Evolutionary conservation across 1,139 yeast species (phyloP).

Genomic region (Protomyces gravidus): DNA sequence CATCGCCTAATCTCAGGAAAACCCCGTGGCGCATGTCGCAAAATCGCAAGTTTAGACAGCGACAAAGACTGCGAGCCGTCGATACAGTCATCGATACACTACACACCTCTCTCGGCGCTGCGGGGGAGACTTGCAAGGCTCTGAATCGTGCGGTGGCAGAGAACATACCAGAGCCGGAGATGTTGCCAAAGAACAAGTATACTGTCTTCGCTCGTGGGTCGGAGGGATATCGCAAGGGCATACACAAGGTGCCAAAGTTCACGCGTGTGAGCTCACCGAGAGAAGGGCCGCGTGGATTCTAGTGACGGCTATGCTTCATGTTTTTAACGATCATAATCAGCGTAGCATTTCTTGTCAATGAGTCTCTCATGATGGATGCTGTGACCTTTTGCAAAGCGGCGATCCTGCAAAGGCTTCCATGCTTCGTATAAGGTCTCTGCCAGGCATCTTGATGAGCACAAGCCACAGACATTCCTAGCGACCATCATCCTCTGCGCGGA

Average conservation of each 20-base stretch:
- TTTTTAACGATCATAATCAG: too few species aligned
- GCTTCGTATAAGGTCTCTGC: background rate
- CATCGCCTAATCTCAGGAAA: constrained; percentile 44
- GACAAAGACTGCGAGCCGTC: constrained; percentile 74
- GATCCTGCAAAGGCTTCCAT: too few species aligned
- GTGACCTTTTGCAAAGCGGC: too few species aligned
- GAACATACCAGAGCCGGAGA: constrained; percentile 74
- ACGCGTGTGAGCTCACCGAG: constrained; percentile 27
- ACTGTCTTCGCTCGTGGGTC: constrained; percentile 74
- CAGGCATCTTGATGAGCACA: background rate
- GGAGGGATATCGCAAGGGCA: constrained; percentile 72
- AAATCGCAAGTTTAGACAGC: constrained; percentile 75
- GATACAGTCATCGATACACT: constrained; percentile 73
- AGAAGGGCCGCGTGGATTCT: constrained; percentile 24
- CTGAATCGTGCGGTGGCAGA: constrained; percentile 53
- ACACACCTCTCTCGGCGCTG: constrained; percentile 55
- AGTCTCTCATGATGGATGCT: too few species aligned
- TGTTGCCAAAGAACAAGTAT: constrained; percentile 79
- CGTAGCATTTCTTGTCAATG: too few species aligned
- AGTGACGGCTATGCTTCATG: too few species aligned
- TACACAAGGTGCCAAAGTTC: constrained; percentile 48
- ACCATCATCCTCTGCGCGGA: background rate
- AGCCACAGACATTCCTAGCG: background rate
- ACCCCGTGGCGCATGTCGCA: constrained; percentile 71
- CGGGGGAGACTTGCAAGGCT: constrained; percentile 50